Evolutionary conservation across 2,329 filamentous ascomycete species (phyloP).

Genomic region (Fusarium cyanostomum): DNA sequence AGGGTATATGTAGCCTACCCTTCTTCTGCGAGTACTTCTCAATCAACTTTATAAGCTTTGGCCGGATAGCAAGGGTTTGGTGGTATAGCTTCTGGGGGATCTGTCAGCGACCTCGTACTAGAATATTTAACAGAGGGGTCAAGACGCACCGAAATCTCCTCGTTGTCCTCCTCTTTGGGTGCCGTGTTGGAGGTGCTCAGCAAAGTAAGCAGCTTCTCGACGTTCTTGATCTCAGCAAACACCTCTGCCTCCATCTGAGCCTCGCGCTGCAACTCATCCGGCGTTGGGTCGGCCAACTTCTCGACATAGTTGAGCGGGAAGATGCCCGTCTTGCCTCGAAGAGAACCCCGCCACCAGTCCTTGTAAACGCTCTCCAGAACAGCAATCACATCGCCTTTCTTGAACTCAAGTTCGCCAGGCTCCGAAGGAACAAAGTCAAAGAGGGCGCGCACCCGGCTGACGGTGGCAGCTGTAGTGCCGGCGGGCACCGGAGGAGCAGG

Average conservation of each 20-base stretch:
- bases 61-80: conserved; percentile 90
- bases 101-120: conserved; percentile 45
- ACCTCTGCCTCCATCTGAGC: conserved; percentile 89
- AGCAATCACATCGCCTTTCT: conserved; percentile 96
- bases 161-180: conserved; percentile 88
- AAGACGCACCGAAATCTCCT: conserved; percentile 83
- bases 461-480: conserved; percentile 94
- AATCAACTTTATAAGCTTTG: conserved; percentile 97
- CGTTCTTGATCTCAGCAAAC: conserved; percentile 71
- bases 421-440: conserved; percentile 97
- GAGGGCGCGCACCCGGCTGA: conserved; percentile 90
- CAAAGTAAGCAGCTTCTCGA: conserved; percentile 80
- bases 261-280: conserved; percentile 92
- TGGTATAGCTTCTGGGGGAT: conserved; percentile 77
- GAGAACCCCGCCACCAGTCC: conserved; percentile 98
- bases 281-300: conserved; percentile 93
- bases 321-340: conserved; percentile 94
- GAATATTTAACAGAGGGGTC: too few relatives aligned
- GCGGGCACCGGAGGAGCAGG: conserved; percentile 69
- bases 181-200: conserved; percentile 87
- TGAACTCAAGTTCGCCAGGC: conserved; percentile 92
- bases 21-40: conserved; percentile 99
- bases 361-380: conserved; percentile 98
- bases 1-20: conserved; percentile 60
- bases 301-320: conserved; percentile 99